Evolutionary conservation across 148 eudicot species (phyloP), one percentile per base, ranked within the genome.

Genomic region (Vaccinium vitisidaea): DNA sequence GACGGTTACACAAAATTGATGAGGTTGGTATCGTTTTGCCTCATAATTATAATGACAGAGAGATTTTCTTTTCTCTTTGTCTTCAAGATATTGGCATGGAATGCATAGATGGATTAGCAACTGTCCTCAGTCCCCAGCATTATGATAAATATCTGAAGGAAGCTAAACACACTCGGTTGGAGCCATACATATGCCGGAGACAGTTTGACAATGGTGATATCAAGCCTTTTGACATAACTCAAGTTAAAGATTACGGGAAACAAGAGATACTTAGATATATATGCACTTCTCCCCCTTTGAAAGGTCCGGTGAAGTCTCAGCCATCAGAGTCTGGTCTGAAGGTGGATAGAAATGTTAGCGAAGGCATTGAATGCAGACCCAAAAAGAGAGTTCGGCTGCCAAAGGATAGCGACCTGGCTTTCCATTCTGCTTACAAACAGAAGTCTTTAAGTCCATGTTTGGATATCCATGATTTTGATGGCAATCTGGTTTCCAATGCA

Each of bases 1-100:
- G 91, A 77, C 94, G 98, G 98, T 93, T 96, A 94, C 98, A 96
- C 92, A 93, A 90, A 91, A 87, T 93, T 93, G 98, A 96, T 84
- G 98, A 96, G 93, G 93, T 94, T 96, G 94, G 91, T 92, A 91
- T 92, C 88, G 87, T 83, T 93, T 93, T 94, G 87, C 96, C 96
- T 91, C 89, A 54, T 80, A 88, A 85, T 81, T 91, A 86, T 92
- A 93, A 90, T 90, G 98, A 93, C 93, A 90, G 89, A 89, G 98
- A 96, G 93, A 89, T 94, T 91, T 94, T 92, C 91, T 94, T 90
- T 92, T 94, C 98, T 93, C 98, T 92, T 90, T 93, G 94, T 90
- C 94, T 91, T 90, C 98, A 96, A 94, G 93, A 93, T 92, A 93
- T 96, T 85, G 93, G 92, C 80, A 89, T 94, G 63, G 98, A 96